These are phyloP conservation scores for Micractinium sp. DNA, from an alignment of 139 green algal genomes.

Conservation along the genomic window DNA sequence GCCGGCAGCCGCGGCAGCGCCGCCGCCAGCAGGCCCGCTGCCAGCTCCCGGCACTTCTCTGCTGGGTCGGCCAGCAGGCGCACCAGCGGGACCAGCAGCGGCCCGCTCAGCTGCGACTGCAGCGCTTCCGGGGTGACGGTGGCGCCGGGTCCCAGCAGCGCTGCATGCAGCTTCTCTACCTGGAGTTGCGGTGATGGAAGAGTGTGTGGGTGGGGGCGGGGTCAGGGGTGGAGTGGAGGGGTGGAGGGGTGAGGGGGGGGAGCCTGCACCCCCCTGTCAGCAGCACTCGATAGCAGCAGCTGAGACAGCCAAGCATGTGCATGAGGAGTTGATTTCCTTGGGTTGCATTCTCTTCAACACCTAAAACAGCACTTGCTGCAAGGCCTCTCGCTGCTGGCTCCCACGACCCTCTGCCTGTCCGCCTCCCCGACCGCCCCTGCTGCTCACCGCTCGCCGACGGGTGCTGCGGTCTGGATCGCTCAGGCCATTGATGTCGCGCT, in stretches of 20 bases:
- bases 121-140: neutral
- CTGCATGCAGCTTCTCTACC: neutral
- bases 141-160: neutral
- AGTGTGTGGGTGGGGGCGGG: neutral
- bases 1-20: slow-evolving; percentile 37
- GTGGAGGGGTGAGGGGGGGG: neutral
- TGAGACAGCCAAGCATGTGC: neutral
- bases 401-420: too few relatives aligned
- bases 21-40: slow-evolving; percentile 52
- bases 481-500: slow-evolving; percentile 82
- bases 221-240: neutral
- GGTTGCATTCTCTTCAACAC: slow-evolving; percentile 29
- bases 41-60: slow-evolving; percentile 61
- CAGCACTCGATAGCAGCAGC: neutral
- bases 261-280: neutral
- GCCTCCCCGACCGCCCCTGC: neutral
- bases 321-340: too few relatives aligned
- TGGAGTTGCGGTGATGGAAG: neutral
- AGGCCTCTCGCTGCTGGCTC: too few relatives aligned
- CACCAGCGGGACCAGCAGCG: slow-evolving; percentile 63
- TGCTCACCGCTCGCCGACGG: slow-evolving; percentile 49
- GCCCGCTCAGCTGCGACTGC: slow-evolving; percentile 57
- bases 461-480: slow-evolving; percentile 70
- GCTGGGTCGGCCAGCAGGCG: slow-evolving; percentile 62
- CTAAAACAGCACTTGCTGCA: neutral